Conservation (phyloP, 148 eudicot genomes). For the Dianthus caryophyllus region DNA sequence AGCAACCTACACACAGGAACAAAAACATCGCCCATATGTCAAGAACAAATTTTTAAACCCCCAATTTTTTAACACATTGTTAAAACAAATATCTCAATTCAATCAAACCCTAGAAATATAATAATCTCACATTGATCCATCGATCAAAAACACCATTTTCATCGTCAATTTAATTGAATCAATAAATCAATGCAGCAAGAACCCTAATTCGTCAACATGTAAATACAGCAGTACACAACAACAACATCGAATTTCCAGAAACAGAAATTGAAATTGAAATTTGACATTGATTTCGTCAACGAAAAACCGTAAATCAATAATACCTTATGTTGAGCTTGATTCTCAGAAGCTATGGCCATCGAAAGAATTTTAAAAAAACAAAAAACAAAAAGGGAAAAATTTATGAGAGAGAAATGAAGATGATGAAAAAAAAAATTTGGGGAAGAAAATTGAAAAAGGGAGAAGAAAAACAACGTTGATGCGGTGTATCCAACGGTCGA, state of each 20-base stretch:
- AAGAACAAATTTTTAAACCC: background rate
- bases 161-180: background rate
- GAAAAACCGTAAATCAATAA: background rate
- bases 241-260: background rate
- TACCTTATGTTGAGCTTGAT: conserved; percentile 45
- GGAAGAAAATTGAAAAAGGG: background rate
- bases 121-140: background rate
- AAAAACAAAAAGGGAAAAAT: background rate
- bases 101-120: background rate
- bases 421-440: background rate
- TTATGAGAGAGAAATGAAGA: background rate
- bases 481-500: conserved; percentile 33
- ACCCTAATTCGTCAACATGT: background rate
- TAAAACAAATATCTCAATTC: background rate
- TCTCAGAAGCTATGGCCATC: conserved; percentile 51
- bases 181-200: background rate
- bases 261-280: background rate
- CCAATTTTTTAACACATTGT: background rate
- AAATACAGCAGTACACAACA: background rate
- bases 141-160: background rate
- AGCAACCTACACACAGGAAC: conserved; percentile 36
- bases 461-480: background rate
- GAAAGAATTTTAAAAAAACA: background rate
- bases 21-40: background rate
- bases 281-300: background rate